Conservation (phyloP, 2,329 filamentous ascomycete species). For the Aspergillus candidus region DNA sequence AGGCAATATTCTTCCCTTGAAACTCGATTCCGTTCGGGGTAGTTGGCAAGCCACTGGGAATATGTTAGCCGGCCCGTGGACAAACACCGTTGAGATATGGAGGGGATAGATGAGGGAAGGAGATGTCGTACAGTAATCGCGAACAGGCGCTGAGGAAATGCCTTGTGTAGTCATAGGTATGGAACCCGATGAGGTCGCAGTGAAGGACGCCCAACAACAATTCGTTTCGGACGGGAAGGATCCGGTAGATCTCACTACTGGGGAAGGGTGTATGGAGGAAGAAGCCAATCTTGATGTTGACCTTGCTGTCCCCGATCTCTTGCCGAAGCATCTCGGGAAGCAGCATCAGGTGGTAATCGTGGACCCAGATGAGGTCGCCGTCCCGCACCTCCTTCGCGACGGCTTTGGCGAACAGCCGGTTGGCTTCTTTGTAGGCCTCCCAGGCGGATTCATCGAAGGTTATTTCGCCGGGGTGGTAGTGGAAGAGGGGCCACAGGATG, state of each 20-base stretch:
- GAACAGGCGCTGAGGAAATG: constrained; percentile 96
- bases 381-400: constrained; percentile 84
- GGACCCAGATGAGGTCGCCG: constrained; percentile 94
- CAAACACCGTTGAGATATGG: no score
- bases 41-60: constrained; percentile 49
- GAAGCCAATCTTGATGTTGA: constrained; percentile 96
- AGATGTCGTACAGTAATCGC: constrained; percentile 67
- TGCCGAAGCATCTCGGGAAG: constrained; percentile 91
- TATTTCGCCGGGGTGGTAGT: constrained; percentile 97
- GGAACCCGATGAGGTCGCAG: constrained; percentile 94
- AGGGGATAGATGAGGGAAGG: no score
- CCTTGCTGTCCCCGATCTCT: constrained; percentile 71
- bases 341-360: constrained; percentile 98
- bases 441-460: constrained; percentile 95
- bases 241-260: constrained; percentile 93
- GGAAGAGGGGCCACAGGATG: constrained; percentile 97
- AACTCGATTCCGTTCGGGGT: constrained; percentile 92
- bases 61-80: constrained; percentile 10
- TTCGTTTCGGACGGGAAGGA: constrained; percentile 84
- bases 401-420: constrained; percentile 82
- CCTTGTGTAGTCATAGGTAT: constrained; percentile 97
- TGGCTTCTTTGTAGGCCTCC: constrained; percentile 89
- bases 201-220: constrained; percentile 82
- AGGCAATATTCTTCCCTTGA: constrained; percentile 78
- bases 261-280: constrained; percentile 97